Evolutionary conservation across 2,329 filamentous ascomycete species (phyloP).

Genomic region (Stagonosporopsis cucurbitacearum): DNA sequence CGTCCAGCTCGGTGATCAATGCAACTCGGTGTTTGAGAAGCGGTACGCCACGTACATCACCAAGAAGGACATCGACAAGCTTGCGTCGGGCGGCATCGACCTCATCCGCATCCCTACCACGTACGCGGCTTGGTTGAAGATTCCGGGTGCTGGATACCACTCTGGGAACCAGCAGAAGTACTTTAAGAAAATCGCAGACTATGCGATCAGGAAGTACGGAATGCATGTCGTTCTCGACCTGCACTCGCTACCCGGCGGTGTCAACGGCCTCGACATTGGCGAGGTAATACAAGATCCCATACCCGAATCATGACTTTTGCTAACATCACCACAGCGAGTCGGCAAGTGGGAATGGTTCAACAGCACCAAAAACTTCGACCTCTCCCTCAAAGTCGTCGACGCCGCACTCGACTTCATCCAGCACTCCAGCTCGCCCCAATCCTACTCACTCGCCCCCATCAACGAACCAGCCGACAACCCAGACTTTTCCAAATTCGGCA

Average conservation of each 20-base stretch:
- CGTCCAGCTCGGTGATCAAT: conserved; percentile 35
- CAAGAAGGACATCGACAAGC: conserved; percentile 41
- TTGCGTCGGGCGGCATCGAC: conserved; percentile 42
- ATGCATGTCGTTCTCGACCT: conserved; percentile 49
- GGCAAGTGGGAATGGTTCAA: conserved; percentile 47
- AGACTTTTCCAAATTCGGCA: conserved; percentile 43
- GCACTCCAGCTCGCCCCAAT: conserved; percentile 33
- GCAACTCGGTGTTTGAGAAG: conserved; percentile 37
- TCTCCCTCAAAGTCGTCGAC: conserved; percentile 43
- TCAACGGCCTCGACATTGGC: conserved; percentile 35
- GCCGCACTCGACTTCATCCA: conserved; percentile 43
- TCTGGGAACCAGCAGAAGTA: conserved; percentile 40
- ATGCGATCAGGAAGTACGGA: conserved; percentile 46
- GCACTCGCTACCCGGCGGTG: conserved; percentile 42
- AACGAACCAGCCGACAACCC: conserved; percentile 48
- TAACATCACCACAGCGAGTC: conserved; percentile 1
- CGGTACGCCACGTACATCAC: conserved; percentile 42
- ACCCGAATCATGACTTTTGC: not conserved
- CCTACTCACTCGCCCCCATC: conserved; percentile 47
- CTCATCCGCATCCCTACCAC: conserved; percentile 47
- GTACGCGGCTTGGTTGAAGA: conserved; percentile 48
- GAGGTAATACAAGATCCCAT: conserved; percentile 3
- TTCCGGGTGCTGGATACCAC: conserved; percentile 45
- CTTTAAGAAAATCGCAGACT: conserved; percentile 42
- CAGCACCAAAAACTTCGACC: conserved; percentile 45